Evolutionary conservation across 1,284 basidiomycete genomes (phyloP).

Genomic region (Trametes polyzona): DNA sequence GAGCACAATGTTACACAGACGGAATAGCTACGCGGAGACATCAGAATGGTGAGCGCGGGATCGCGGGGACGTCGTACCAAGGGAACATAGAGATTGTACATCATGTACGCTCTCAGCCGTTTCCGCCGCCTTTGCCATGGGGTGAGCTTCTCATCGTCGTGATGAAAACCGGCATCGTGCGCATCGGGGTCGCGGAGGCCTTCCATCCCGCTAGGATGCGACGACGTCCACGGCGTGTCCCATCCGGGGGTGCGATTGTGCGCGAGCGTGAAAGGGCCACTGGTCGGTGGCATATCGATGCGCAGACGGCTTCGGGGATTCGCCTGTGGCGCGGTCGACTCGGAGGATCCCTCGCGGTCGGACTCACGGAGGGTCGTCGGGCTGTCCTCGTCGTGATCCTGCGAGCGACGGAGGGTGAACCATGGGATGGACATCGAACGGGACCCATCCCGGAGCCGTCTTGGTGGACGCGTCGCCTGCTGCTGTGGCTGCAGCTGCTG

Average conservation of each 20-base stretch:
- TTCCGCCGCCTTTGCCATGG: slow-evolving; percentile 54
- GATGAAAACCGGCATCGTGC: slow-evolving; percentile 35
- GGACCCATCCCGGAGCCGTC: slow-evolving; percentile 26
- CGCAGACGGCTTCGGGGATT: slow-evolving; percentile 34
- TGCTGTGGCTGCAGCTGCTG: too few species aligned
- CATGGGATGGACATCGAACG: slow-evolving; percentile 37
- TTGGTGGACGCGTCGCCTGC: slow-evolving; percentile 15
- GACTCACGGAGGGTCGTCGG: slow-evolving; percentile 18
- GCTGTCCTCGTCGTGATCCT: slow-evolving; percentile 28
- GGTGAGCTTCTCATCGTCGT: slow-evolving; percentile 41
- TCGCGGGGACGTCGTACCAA: slow-evolving; percentile 50
- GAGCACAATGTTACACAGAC: slow-evolving; percentile 83
- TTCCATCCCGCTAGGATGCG: slow-evolving; percentile 33
- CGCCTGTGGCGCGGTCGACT: slow-evolving; percentile 20
- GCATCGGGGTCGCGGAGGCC: neutral
- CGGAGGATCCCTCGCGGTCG: slow-evolving; percentile 1
- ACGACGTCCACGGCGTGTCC: slow-evolving; percentile 69
- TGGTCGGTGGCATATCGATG: slow-evolving; percentile 45
- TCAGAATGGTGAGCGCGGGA: slow-evolving; percentile 6
- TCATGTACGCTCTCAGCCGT: slow-evolving; percentile 63
- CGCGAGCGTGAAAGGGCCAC: slow-evolving; percentile 52
- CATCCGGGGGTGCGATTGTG: slow-evolving; percentile 65
- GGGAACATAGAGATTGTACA: slow-evolving; percentile 76
- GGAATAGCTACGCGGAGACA: slow-evolving; percentile 66
- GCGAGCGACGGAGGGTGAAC: slow-evolving; percentile 36